A percentile compares a stretch with the other conserved stretches of the same genome.
Evolutionary conservation across 139 green algal species (phyloP).

Genomic region (Volvox africanus): DNA sequence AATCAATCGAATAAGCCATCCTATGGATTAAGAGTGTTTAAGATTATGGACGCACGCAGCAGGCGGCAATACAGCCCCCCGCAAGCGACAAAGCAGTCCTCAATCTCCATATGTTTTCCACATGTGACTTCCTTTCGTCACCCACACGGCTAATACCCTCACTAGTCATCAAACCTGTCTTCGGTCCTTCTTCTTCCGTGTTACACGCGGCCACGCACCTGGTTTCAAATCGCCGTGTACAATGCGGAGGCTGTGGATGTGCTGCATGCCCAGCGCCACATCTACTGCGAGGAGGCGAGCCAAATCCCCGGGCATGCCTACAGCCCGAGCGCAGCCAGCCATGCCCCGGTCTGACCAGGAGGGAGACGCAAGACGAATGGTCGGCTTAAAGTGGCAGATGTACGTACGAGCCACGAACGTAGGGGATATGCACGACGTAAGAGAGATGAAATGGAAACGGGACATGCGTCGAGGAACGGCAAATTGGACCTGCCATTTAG

Average conservation of each 20-base stretch:
- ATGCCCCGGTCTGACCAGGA: conserved; percentile 4
- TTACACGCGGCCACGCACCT: background rate
- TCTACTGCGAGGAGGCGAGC: background rate
- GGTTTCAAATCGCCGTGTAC: conserved; percentile 17
- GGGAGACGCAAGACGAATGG: background rate
- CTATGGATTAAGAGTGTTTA: too few species aligned
- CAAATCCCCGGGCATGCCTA: background rate
- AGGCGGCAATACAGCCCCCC: too few species aligned
- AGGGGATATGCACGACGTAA: background rate
- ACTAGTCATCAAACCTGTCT: background rate
- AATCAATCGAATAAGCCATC: too few species aligned
- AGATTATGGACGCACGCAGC: too few species aligned
- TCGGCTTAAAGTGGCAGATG: background rate
- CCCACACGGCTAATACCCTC: background rate
- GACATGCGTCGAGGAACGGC: background rate
- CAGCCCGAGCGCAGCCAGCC: background rate
- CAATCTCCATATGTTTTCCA: background rate
- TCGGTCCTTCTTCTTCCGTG: background rate
- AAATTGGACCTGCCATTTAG: background rate
- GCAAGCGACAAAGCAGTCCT: background rate
- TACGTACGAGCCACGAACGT: background rate
- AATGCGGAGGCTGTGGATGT: conserved; percentile 13
- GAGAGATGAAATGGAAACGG: background rate
- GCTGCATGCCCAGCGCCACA: conserved; percentile 11
- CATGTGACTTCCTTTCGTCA: background rate